A percentile compares a stretch with the other conserved stretches of the same genome.
These are phyloP conservation scores for Claviceps africana DNA, from an alignment of 2,329 filamentous ascomycete species.

Conservation along the genomic window DNA sequence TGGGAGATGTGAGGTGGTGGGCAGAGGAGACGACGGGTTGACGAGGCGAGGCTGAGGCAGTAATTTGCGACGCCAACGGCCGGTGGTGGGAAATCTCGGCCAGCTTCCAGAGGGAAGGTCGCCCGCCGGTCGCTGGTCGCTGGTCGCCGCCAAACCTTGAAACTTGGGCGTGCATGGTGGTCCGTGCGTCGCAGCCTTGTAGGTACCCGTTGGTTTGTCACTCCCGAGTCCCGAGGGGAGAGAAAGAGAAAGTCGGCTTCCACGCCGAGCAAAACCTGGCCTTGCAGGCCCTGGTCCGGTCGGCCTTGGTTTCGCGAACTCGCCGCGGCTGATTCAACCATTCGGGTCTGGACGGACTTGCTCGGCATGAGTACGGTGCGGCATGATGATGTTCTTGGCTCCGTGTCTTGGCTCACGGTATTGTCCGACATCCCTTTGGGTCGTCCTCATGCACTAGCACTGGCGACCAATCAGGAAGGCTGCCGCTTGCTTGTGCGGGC, in stretches of 20 bases:
- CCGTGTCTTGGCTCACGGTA: neutral
- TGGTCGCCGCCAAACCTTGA: no score
- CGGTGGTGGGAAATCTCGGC: conserved; percentile 8
- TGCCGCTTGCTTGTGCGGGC: neutral
- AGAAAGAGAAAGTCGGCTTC: neutral
- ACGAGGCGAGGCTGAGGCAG: conserved; percentile 4
- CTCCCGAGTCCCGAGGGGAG: neutral
- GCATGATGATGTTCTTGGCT: neutral
- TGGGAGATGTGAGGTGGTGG: conserved; percentile 5
- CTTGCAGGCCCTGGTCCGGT: neutral
- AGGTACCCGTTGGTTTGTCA: neutral
- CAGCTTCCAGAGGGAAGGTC: neutral
- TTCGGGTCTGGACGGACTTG: no score
- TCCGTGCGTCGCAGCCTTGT: conserved; percentile 7
- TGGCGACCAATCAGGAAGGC: neutral
- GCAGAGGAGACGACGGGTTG: conserved; percentile 1
- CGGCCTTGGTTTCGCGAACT: no score
- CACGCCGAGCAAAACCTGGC: neutral
- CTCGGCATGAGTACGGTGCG: neutral
- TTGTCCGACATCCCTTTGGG: neutral
- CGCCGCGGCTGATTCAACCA: no score
- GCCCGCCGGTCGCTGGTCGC: no score
- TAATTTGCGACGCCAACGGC: neutral
- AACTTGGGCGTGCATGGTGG: conserved; percentile 2
- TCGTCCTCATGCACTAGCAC: neutral